Conservation (phyloP, 208 protist species). For the Leishmania aethiopica region DNA sequence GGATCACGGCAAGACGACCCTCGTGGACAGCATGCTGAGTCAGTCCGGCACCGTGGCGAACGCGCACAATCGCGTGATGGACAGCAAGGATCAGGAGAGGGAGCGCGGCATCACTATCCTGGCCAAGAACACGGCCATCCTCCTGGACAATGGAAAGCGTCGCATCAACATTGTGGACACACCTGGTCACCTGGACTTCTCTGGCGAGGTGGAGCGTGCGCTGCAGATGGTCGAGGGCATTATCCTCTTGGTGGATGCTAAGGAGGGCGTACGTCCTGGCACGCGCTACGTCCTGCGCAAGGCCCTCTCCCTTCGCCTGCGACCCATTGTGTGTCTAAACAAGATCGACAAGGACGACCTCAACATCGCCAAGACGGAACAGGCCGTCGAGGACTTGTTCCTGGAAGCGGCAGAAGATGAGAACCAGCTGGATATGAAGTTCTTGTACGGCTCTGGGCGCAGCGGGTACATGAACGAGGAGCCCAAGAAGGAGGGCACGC, state of each 20-base stretch:
- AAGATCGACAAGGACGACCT: constrained; percentile 96
- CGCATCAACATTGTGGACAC: constrained; percentile 98
- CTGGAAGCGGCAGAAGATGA: constrained; percentile 93
- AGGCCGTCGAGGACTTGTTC: constrained; percentile 97
- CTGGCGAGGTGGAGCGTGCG: constrained; percentile 97
- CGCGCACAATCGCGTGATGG: constrained; percentile 96
- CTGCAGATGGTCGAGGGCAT: constrained; percentile 98
- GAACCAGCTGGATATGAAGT: constrained; percentile 95
- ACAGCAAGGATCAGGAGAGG: constrained; percentile 96
- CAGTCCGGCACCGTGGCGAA: constrained; percentile 87
- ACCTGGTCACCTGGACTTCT: constrained; percentile 98
- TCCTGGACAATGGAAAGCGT: constrained; percentile 70
- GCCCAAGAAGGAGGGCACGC: constrained; percentile 69
- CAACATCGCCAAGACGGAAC: constrained; percentile 91
- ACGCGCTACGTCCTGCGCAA: constrained; percentile 99
- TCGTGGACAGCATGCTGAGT: constrained; percentile 96
- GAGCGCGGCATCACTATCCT: constrained; percentile 98
- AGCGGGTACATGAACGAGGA: constrained; percentile 91
- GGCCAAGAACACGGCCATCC: constrained; percentile 94
- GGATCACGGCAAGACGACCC: constrained; percentile 98
- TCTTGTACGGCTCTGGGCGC: constrained; percentile 95
- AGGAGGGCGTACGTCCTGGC: constrained; percentile 96
- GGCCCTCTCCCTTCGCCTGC: constrained; percentile 93
- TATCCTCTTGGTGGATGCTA: constrained; percentile 95
- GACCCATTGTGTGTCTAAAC: constrained; percentile 97